phyloP scores from a whole-genome alignment of 345 rosid genomes.

The Anastatica hierochuntica region DNA sequence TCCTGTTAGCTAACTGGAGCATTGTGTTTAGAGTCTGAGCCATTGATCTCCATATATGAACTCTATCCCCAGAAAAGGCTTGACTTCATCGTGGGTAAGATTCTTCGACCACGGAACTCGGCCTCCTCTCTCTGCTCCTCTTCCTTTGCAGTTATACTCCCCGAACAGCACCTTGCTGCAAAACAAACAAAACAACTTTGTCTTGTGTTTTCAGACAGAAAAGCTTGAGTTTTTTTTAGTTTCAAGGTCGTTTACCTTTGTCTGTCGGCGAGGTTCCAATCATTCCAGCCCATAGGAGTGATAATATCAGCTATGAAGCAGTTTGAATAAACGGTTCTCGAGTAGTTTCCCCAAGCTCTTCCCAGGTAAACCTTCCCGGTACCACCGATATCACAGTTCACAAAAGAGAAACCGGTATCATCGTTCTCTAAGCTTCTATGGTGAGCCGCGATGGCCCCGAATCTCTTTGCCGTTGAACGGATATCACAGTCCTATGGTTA shows the following conservation, averaged over 20 bases:
- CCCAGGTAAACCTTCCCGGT: slow-evolving; percentile 69
- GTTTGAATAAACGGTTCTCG: slow-evolving; percentile 63
- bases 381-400: slow-evolving; percentile 57
- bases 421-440: slow-evolving; percentile 58
- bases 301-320: slow-evolving; percentile 54
- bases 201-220: not conserved
- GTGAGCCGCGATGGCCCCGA: slow-evolving; percentile 82
- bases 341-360: slow-evolving; percentile 90
- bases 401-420: slow-evolving; percentile 75
- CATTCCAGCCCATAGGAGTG: slow-evolving; percentile 72
- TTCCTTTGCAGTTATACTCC: slow-evolving; percentile 69
- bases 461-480: slow-evolving; percentile 49
- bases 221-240: not conserved
- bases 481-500: slow-evolving; percentile 54
- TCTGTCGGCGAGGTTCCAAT: slow-evolving; percentile 54
- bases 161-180: slow-evolving; percentile 72
- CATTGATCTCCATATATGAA: slow-evolving; percentile 73
- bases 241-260: slow-evolving; percentile 33
- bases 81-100: slow-evolving; percentile 40
- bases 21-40: slow-evolving; percentile 47
- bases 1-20: slow-evolving; percentile 12
- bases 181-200: not conserved
- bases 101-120: slow-evolving; percentile 65
- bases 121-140: slow-evolving; percentile 54
- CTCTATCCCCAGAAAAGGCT: slow-evolving; percentile 40